Percentiles rank a stretch among this genome's conserved stretches.
Evolutionary conservation across 805 yeast genomes (phyloP).

Genomic region (Clavispora fructus): DNA sequence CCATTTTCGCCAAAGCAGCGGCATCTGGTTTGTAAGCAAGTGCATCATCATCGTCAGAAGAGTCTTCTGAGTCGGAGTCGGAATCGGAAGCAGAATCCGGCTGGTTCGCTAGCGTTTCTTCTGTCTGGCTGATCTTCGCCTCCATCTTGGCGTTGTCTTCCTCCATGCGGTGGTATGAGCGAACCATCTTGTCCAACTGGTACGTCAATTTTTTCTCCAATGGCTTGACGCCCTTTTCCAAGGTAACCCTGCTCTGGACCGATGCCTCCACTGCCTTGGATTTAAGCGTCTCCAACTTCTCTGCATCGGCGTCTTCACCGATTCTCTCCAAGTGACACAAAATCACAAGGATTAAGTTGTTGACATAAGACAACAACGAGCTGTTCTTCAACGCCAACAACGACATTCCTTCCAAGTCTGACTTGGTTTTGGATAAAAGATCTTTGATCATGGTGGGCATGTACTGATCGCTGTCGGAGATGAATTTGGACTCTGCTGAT

Average conservation of each 20-base stretch:
- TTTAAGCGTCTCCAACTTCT: conserved; percentile 25
- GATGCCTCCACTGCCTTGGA: conserved; percentile 47
- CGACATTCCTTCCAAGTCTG: conserved; percentile 59
- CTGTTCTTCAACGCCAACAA: conserved; percentile 75
- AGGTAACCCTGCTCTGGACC: conserved; percentile 71
- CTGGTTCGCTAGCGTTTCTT: conserved; percentile 25
- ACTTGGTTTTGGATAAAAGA: conserved; percentile 27
- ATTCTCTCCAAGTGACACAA: conserved; percentile 51
- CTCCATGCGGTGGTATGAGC: conserved; percentile 64
- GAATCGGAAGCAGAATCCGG: conserved; percentile 30
- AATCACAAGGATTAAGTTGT: conserved; percentile 57
- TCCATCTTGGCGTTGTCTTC: conserved; percentile 50
- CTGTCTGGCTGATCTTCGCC: conserved; percentile 23
- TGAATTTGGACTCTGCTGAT: conserved; percentile 10
- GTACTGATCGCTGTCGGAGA: conserved; percentile 10
- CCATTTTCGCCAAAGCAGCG: conserved; percentile 37
- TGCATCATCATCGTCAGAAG: conserved; percentile 37
- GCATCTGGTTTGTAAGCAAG: conserved; percentile 57
- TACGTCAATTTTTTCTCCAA: conserved; percentile 81
- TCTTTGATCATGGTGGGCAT: conserved; percentile 36
- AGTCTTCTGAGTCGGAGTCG: conserved; percentile 26
- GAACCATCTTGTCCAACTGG: conserved; percentile 82
- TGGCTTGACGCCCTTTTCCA: conserved; percentile 90
- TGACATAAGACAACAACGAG: conserved; percentile 70
- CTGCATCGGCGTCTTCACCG: conserved; percentile 21